Base-by-base conservation (phyloP, 345 rosid genomes). In the Psidium guajava region DNA sequence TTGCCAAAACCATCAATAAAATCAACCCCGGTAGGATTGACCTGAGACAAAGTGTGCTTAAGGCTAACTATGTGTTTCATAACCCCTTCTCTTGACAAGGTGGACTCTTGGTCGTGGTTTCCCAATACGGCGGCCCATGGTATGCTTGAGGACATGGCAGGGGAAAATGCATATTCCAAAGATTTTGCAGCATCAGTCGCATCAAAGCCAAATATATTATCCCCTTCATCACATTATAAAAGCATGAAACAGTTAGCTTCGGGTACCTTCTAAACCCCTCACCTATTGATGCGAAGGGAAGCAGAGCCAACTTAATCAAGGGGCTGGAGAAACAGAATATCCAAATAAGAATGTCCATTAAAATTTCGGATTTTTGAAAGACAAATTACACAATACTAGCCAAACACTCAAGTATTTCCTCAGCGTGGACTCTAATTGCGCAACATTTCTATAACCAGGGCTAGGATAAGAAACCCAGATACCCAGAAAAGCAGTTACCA, bases 51-150 rank as follows among this genome's bases (percentile, higher is more conserved):
- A 21, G 98, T 88, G 90, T 95, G 90, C 27, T 92, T 87, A 77
- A 97, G 87, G 55, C 89, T 92, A 83, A 88, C 94, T 20, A 97
- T 88, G 87, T 97, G 93, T 82, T 92, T 96, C 98, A 96, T 97
- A 47, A 97, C 91, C 51, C 93, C 93, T 89, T 93, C 93, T 91
- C 99, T 92, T 2, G 95, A 93, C 82, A 97, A 89, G 56, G 92
- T 91, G 18, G 95, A 91, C 92, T 97, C 93, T 87, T 96, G 98
- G 85, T 97, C 98, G 83, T 97, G 98, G 87, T 96, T 97, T 47
- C 99, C 99, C 80, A 96, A 87, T 82, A 97, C 87, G 32, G 98
- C 98, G 42, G 89, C 98, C 99, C 98, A 97, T 32, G 98, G 98
- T 85, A 97, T 93, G 82, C 89, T 86, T 6, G 98, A 91, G 12